Conservation (phyloP, 2,329 filamentous ascomycete species). For the Aulographum hederae region DNA sequence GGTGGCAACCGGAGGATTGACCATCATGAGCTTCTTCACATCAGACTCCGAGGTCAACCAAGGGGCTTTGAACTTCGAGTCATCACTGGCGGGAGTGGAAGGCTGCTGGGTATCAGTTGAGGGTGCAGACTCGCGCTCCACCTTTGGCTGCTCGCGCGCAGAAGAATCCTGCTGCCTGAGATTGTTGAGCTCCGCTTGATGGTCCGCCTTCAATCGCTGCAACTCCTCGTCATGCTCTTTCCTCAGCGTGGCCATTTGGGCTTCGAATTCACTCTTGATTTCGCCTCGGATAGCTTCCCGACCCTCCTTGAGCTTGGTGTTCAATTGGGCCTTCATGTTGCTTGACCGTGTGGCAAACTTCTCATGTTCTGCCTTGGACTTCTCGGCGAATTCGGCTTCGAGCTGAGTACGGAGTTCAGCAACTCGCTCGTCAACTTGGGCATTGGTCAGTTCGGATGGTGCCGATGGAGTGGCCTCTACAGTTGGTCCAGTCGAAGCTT, state of each 20-base stretch:
- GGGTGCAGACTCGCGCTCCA: conserved; percentile 17
- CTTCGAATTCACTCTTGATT: conserved; percentile 23
- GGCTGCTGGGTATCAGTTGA: conserved; percentile 11
- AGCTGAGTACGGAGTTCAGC: conserved; percentile 17
- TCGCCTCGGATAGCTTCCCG: conserved; percentile 5
- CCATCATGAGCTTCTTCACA: conserved; percentile 28
- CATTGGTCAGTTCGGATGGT: conserved; percentile 6
- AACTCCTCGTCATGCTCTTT: conserved; percentile 26
- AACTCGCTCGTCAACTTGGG: conserved; percentile 17
- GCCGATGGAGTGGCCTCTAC: too few relatives aligned
- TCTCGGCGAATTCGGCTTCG: conserved; percentile 23
- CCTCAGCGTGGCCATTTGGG: conserved; percentile 29
- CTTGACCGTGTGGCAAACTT: conserved; percentile 48
- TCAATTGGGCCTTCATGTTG: conserved; percentile 49
- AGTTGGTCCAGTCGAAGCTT: too few relatives aligned
- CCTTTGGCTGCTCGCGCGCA: conserved; percentile 4
- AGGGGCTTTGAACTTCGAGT: neutral
- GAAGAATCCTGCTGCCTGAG: neutral
- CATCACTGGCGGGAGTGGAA: conserved; percentile 8
- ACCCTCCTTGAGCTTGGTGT: conserved; percentile 45
- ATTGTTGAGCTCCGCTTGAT: conserved; percentile 15
- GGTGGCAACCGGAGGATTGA: conserved; percentile 22
- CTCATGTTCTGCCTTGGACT: conserved; percentile 42
- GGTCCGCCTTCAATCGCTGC: conserved; percentile 17
- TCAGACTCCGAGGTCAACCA: conserved; percentile 13